Percentiles rank a stretch among this genome's conserved stretches.
phyloP scores from a whole-genome alignment of 1,284 basidiomycete genomes.

The Naganishia cerealis region DNA sequence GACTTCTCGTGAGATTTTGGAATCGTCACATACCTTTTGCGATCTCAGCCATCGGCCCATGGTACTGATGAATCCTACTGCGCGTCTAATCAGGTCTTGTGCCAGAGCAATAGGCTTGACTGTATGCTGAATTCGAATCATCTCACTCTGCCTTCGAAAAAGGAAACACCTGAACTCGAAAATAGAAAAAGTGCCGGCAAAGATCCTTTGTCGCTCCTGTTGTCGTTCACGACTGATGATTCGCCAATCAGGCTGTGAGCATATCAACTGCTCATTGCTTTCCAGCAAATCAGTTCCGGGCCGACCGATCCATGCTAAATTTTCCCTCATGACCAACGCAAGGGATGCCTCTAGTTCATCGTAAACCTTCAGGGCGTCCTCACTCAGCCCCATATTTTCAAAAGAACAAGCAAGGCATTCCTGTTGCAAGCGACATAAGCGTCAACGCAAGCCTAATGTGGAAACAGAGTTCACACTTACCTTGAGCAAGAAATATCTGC shows the following conservation, averaged over 20 bases:
- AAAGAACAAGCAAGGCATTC: slow-evolving; percentile 91
- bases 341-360: slow-evolving; percentile 75
- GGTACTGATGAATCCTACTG: slow-evolving; percentile 14
- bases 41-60: slow-evolving; percentile 28
- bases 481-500: slow-evolving; percentile 91
- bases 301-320: slow-evolving; percentile 83
- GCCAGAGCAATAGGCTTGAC: background rate
- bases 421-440: slow-evolving; percentile 55
- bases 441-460: background rate
- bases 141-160: slow-evolving; percentile 68
- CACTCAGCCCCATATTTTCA: slow-evolving; percentile 81
- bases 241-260: background rate
- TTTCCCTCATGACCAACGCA: slow-evolving; percentile 61
- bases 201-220: slow-evolving; percentile 17
- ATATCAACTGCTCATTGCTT: slow-evolving; percentile 5
- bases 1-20: background rate
- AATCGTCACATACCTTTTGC: slow-evolving; percentile 15
- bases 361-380: slow-evolving; percentile 86
- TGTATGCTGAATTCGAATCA: slow-evolving; percentile 7
- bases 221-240: slow-evolving; percentile 10
- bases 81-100: slow-evolving; percentile 6
- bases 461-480: slow-evolving; percentile 54
- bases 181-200: slow-evolving; percentile 62
- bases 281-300: slow-evolving; percentile 58
- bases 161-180: slow-evolving; percentile 93